Percentiles rank a stretch among this genome's conserved stretches.
Evolutionary conservation across 1,139 yeast genomes (phyloP).

Genomic region (Yamadazyma buinensis): DNA sequence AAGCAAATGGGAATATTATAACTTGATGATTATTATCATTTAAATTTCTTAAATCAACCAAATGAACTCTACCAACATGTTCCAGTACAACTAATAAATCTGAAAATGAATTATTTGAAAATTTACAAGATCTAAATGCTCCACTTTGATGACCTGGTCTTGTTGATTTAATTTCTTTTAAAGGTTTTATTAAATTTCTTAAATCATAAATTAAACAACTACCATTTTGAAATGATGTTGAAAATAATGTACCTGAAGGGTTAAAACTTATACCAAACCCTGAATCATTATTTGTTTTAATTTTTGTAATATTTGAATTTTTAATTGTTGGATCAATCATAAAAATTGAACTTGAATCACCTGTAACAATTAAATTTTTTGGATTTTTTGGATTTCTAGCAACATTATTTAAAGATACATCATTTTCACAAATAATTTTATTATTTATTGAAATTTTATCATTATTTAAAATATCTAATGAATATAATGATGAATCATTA

Average conservation of each 20-base stretch:
- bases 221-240: conserved; percentile 86
- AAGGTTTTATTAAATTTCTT: conserved; percentile 52
- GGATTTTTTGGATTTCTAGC: conserved; percentile 27
- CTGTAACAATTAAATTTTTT: conserved; percentile 36
- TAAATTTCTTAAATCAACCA: conserved; percentile 71
- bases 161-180: conserved; percentile 57
- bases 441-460: conserved; percentile 35
- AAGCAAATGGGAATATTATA: conserved; percentile 48
- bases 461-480: conserved; percentile 55
- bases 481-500: conserved; percentile 71
- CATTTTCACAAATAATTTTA: conserved; percentile 34
- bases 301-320: conserved; percentile 19
- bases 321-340: conserved; percentile 30
- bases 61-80: conserved; percentile 82
- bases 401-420: conserved; percentile 40
- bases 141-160: conserved; percentile 56
- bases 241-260: conserved; percentile 66
- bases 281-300: conserved; percentile 63
- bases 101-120: conserved; percentile 61
- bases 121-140: conserved; percentile 66
- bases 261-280: conserved; percentile 86
- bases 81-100: conserved; percentile 77
- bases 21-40: conserved; percentile 65
- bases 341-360: conserved; percentile 38
- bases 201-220: conserved; percentile 72